Base-by-base conservation (phyloP, 2,329 filamentous ascomycete genomes). In the Raffaelea arxii region DNA sequence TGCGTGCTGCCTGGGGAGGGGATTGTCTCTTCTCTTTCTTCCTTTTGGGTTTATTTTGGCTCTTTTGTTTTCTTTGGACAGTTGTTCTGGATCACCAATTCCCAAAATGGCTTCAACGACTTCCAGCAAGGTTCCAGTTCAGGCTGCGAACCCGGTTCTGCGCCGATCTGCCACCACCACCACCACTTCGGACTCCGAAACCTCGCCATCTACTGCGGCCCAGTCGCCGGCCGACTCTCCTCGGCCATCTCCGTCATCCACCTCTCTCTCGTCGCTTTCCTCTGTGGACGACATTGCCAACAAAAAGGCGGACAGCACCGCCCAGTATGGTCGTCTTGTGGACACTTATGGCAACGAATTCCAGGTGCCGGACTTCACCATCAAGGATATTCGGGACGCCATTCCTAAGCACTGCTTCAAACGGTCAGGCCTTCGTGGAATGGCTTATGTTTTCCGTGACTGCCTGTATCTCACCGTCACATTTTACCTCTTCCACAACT, bases 361-460 rank as follows among this genome's bases (percentile, higher is more conserved):
- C 72, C 75, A 87, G 66, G 76, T 94, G 48, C 92, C 92, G 56
- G 84, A 97, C 69, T 98, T 85, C 74, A 94, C 89, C 62, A 94
- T 98, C 77, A 95, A 95, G 75, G 80, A 98, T 63, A 91, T 98
- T 63, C 84, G 88, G 60, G 86, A 95, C 69, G 92, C 92, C 64
- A 98, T 98, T 56, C 92, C 92, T 54, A 88, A 90, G 68, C 92
- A 96, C 76, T 98, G 92, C 78, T 97, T 85, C 67, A 76, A 96
- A 72, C 84, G 92, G 51, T 94, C 87, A 41, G 86, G 78, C 51
- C 63, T 79, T 54, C 80, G 71, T 54, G 84, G 90, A 55, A 73
- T 96, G 62, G 69, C 64, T 60, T 97, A 97, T 68, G 90, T 97
- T 58, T 76, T 80, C 60, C 82, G 91, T 52, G 92, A 98, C 67